A percentile compares a stretch with the other conserved stretches of the same genome.
Evolutionary conservation across 352 stramenopile genomes (phyloP).

Genomic region (Peronospora tabacina): DNA sequence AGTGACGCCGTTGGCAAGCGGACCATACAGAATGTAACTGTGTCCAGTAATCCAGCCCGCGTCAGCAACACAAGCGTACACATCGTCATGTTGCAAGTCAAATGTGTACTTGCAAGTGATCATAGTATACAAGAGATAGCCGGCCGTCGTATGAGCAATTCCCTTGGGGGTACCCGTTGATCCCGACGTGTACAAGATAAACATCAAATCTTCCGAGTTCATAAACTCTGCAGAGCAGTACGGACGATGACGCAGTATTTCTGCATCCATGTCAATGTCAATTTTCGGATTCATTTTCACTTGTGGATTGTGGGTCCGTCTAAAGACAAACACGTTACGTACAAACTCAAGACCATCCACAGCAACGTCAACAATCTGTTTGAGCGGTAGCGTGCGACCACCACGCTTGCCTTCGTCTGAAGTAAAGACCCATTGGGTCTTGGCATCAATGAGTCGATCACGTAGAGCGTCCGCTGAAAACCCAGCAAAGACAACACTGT

Average conservation of each 20-base stretch:
- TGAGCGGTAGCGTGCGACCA: slow-evolving; percentile 89
- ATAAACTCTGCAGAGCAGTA: slow-evolving; percentile 94
- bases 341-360: slow-evolving; percentile 87
- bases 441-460: slow-evolving; percentile 91
- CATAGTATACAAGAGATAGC: slow-evolving; percentile 92
- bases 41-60: slow-evolving; percentile 96
- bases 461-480: slow-evolving; percentile 91
- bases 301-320: slow-evolving; percentile 70
- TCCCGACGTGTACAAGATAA: slow-evolving; percentile 97
- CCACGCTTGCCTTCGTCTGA: slow-evolving; percentile 89
- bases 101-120: slow-evolving; percentile 93
- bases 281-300: slow-evolving; percentile 69
- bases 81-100: slow-evolving; percentile 88
- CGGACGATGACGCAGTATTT: slow-evolving; percentile 84
- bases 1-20: slow-evolving; percentile 93
- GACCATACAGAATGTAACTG: slow-evolving; percentile 96
- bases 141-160: slow-evolving; percentile 92
- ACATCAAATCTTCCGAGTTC: slow-evolving; percentile 94
- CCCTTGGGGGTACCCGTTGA: slow-evolving; percentile 94
- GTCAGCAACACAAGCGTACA: slow-evolving; percentile 94
- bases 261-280: slow-evolving; percentile 91
- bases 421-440: slow-evolving; percentile 90
- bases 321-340: slow-evolving; percentile 93
- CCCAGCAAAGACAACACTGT: slow-evolving; percentile 97
- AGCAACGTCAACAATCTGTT: slow-evolving; percentile 93